phyloP scores from a whole-genome alignment of 345 rosid genomes.

The Lumnitzera racemosa region DNA sequence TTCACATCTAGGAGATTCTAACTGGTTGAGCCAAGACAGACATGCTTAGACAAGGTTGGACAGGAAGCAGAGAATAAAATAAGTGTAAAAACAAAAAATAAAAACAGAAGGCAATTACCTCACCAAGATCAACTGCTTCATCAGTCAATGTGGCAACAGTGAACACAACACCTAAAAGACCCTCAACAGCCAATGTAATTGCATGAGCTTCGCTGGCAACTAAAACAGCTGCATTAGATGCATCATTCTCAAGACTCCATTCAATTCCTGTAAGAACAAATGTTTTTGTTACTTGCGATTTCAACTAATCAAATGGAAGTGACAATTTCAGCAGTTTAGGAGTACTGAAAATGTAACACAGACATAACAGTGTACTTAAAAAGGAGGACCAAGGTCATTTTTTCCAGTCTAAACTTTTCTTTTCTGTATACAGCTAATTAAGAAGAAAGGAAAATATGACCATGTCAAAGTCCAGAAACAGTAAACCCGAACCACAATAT shows the following conservation, averaged over 20 bases:
- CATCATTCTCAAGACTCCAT: conserved; percentile 98
- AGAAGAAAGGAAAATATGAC: too few species aligned
- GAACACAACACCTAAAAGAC: conserved; percentile 83
- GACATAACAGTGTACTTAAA: too few species aligned
- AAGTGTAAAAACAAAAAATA: conserved; percentile 6
- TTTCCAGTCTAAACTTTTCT: too few species aligned
- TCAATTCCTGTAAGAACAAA: conserved; percentile 60
- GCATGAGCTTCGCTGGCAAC: conserved; percentile 99
- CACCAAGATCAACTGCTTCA: conserved; percentile 88
- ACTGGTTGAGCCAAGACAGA: conserved; percentile 38
- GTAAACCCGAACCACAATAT: too few species aligned
- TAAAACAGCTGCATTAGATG: conserved; percentile 88
- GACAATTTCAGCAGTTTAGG: too few species aligned
- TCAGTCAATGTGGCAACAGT: conserved; percentile 95
- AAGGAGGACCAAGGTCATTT: too few species aligned
- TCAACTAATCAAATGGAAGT: too few species aligned
- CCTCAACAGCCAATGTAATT: conserved; percentile 89
- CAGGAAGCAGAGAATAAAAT: conserved; percentile 1
- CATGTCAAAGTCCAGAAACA: too few species aligned
- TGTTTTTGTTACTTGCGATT: too few species aligned
- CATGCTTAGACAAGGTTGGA: conserved; percentile 6
- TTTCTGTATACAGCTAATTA: too few species aligned
- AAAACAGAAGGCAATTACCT: conserved; percentile 41
- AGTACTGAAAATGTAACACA: too few species aligned
- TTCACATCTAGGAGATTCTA: conserved; percentile 85